These are phyloP conservation scores for Plasmodium reichenowi DNA, from an alignment of 169 alveolate genomes.

Conservation along the genomic window DNA sequence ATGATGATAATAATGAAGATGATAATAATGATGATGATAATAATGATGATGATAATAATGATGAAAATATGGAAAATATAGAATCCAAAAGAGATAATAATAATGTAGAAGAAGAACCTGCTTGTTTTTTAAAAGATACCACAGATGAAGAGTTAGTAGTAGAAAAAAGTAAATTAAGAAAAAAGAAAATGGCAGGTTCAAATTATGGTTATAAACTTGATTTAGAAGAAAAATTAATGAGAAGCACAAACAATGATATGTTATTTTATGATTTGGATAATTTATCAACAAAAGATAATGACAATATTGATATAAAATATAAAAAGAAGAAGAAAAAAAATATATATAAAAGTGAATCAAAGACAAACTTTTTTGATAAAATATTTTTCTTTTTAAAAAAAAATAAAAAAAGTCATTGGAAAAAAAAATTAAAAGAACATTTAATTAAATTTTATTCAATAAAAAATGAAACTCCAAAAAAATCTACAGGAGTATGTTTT, in stretches of 20 bases:
- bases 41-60: not conserved
- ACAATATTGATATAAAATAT: conserved; percentile 21
- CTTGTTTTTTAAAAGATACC: conserved; percentile 39
- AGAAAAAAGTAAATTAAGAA: conserved; percentile 8
- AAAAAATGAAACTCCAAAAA: conserved; percentile 72
- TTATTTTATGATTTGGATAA: conserved; percentile 44
- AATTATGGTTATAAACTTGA: conserved; percentile 41
- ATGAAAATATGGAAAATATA: not conserved
- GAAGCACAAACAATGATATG: conserved; percentile 51
- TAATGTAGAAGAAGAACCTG: conserved; percentile 1
- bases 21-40: not conserved
- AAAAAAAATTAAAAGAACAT: conserved; percentile 67
- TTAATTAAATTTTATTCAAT: conserved; percentile 55
- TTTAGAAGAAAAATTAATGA: conserved; percentile 27
- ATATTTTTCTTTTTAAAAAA: conserved; percentile 45
- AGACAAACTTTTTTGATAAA: conserved; percentile 31
- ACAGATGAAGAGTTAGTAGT: conserved; percentile 25
- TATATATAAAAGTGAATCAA: conserved; percentile 15
- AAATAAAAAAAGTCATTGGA: conserved; percentile 73
- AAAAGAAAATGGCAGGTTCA: conserved; percentile 7
- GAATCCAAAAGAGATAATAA: not conserved
- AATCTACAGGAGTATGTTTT: conserved; percentile 73
- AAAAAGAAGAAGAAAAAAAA: conserved; percentile 30
- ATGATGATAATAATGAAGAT: not conserved
- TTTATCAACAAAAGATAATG: conserved; percentile 59